Evolutionary conservation across 441 rosid genomes (phyloP).

Genomic region (Bruguiera hainesii): DNA sequence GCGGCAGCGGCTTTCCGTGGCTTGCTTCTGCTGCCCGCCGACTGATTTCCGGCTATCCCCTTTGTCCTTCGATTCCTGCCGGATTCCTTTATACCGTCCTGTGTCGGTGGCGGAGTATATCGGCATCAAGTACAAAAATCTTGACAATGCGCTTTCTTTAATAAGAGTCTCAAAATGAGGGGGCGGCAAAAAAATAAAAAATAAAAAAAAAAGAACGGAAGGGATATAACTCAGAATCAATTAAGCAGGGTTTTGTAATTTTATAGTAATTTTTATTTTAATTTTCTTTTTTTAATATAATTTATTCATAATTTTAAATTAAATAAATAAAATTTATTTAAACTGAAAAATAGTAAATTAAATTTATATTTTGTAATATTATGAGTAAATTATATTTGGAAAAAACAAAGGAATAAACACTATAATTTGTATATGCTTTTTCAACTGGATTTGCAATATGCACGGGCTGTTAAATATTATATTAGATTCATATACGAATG

Average conservation of each 20-base stretch:
- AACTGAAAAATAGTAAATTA: too few relatives aligned
- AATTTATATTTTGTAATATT: too few relatives aligned
- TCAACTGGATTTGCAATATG: too few relatives aligned
- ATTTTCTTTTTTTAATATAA: too few relatives aligned
- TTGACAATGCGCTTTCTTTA: constrained; percentile 37
- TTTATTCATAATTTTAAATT: too few relatives aligned
- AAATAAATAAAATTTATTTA: too few relatives aligned
- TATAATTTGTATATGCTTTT: not conserved
- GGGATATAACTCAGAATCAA: not conserved
- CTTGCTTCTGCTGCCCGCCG: constrained; percentile 61
- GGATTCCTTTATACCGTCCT: constrained; percentile 26
- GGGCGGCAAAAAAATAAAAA: not conserved
- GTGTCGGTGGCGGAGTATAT: constrained; percentile 38
- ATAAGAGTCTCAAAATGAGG: constrained; percentile 24
- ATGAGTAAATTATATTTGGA: too few relatives aligned
- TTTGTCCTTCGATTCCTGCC: constrained; percentile 11
- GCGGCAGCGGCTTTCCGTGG: constrained; percentile 52
- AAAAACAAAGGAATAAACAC: too few relatives aligned
- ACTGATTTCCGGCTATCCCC: constrained; percentile 31
- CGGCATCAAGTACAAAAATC: constrained; percentile 31
- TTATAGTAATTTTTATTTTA: too few relatives aligned
- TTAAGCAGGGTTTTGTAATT: too few relatives aligned
- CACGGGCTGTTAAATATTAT: too few relatives aligned
- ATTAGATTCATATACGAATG: too few relatives aligned
- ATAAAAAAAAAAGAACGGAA: not conserved